A percentile compares a stretch with the other conserved stretches of the same genome.
These are phyloP conservation scores for Epichloe glyceriae DNA, from an alignment of 2,329 filamentous ascomycete genomes.

Conservation along the genomic window DNA sequence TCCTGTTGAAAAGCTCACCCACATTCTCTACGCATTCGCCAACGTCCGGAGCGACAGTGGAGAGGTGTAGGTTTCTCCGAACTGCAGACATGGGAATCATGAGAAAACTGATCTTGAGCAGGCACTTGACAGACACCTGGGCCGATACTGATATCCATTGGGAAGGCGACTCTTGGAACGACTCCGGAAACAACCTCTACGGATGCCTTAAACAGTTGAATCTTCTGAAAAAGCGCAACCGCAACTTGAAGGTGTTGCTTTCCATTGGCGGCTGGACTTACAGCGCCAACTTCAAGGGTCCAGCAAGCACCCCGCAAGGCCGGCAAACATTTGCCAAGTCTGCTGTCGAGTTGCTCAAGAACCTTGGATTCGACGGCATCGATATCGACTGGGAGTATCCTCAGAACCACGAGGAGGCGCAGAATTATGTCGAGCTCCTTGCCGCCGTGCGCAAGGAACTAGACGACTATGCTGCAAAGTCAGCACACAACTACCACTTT, in stretches of 20 bases:
- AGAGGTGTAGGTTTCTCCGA: slow-evolving; percentile 48
- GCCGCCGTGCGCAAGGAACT: slow-evolving; percentile 42
- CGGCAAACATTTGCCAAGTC: slow-evolving; percentile 59
- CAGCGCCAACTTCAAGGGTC: slow-evolving; percentile 65
- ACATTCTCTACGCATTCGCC: slow-evolving; percentile 83
- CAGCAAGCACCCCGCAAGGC: slow-evolving; percentile 58
- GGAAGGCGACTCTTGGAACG: slow-evolving; percentile 57
- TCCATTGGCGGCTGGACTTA: slow-evolving; percentile 93
- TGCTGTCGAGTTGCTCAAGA: slow-evolving; percentile 62
- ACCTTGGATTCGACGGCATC: slow-evolving; percentile 65
- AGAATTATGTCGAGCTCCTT: slow-evolving; percentile 47
- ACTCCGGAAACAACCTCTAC: slow-evolving; percentile 67
- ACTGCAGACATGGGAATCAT: background rate
- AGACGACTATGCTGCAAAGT: slow-evolving; percentile 38
- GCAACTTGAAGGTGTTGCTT: slow-evolving; percentile 72
- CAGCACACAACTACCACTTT: slow-evolving; percentile 37
- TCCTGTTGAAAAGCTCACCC: slow-evolving; percentile 68
- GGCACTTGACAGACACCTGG: slow-evolving; percentile 47
- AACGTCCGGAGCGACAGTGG: slow-evolving; percentile 69
- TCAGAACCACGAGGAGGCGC: slow-evolving; percentile 38
- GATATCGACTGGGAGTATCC: slow-evolving; percentile 62
- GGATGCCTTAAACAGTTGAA: slow-evolving; percentile 83
- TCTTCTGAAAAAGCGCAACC: slow-evolving; percentile 67
- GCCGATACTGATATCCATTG: slow-evolving; percentile 62
- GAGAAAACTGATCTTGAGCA: slow-evolving; percentile 9